Evolutionary conservation across 2,329 filamentous ascomycete species (phyloP).

Genomic region (Diaporthe sp.): DNA sequence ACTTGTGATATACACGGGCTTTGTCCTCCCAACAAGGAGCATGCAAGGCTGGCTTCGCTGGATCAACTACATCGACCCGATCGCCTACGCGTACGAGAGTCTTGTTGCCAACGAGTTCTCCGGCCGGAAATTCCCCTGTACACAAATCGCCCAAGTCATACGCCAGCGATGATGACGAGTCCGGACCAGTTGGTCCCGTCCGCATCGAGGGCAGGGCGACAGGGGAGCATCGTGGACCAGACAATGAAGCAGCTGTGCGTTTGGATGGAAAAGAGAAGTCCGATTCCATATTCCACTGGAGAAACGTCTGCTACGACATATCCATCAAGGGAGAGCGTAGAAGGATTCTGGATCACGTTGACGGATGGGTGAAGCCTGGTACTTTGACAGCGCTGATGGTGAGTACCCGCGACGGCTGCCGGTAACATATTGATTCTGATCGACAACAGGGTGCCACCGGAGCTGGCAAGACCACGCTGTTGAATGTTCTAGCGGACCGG

Average conservation of each 20-base stretch:
- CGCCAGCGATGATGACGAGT: slow-evolving; percentile 72
- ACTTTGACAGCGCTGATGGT: slow-evolving; percentile 42
- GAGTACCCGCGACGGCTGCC: background rate
- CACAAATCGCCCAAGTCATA: slow-evolving; percentile 68
- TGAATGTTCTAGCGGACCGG: slow-evolving; percentile 78
- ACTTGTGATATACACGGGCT: slow-evolving; percentile 80
- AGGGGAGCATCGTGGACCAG: slow-evolving; percentile 49
- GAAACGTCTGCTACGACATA: slow-evolving; percentile 41
- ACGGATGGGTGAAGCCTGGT: slow-evolving; percentile 42
- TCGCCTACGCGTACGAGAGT: slow-evolving; percentile 84
- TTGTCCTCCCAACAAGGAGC: slow-evolving; percentile 74
- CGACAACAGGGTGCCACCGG: slow-evolving; percentile 67
- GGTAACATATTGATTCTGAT: background rate
- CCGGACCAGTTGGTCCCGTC: slow-evolving; percentile 63
- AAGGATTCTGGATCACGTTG: slow-evolving; percentile 39
- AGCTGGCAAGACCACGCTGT: slow-evolving; percentile 79
- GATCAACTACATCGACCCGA: slow-evolving; percentile 85
- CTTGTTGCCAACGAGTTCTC: slow-evolving; percentile 89
- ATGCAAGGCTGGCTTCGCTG: slow-evolving; percentile 87
- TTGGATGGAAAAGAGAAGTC: background rate
- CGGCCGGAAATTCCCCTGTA: slow-evolving; percentile 69
- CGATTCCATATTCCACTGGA: slow-evolving; percentile 39
- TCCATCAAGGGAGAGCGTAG: slow-evolving; percentile 39
- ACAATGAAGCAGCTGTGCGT: slow-evolving; percentile 13
- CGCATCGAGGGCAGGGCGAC: slow-evolving; percentile 57